A percentile compares a stretch with the other conserved stretches of the same genome.
These are phyloP conservation scores for Penicillium sclerotiorum DNA, from an alignment of 2,329 filamentous ascomycete species.

Conservation along the genomic window DNA sequence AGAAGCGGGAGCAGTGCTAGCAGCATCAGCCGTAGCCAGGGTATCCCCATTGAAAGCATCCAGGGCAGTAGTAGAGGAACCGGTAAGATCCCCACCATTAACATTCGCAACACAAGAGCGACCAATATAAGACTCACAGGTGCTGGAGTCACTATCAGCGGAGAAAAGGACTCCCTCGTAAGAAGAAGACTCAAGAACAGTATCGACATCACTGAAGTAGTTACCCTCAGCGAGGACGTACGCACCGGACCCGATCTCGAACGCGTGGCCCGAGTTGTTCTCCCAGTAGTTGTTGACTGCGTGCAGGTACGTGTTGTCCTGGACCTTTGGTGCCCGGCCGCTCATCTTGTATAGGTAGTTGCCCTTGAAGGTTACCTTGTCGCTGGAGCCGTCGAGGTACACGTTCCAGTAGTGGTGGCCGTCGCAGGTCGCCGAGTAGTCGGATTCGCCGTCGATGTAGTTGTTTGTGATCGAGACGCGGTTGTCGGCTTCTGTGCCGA, in stretches of 20 bases:
- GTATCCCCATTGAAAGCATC: background rate
- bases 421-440: constrained; percentile 60
- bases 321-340: constrained; percentile 60
- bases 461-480: constrained; percentile 62
- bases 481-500: constrained; percentile 27
- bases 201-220: background rate
- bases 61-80: background rate
- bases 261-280: constrained; percentile 48
- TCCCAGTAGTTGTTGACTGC: constrained; percentile 45
- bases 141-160: background rate
- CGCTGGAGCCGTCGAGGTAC: constrained; percentile 51
- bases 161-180: background rate
- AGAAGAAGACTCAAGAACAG: background rate
- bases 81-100: background rate
- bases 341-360: constrained; percentile 63
- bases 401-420: constrained; percentile 62
- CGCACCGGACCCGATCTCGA: constrained; percentile 34
- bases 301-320: constrained; percentile 58
- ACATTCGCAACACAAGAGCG: background rate
- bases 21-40: background rate
- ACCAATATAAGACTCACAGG: background rate
- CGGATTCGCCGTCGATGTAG: constrained; percentile 59
- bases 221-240: background rate
- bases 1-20: background rate
- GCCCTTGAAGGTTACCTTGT: constrained; percentile 59